Evolutionary conservation across 805 yeast genomes (phyloP), one percentile per base, ranked within the genome.

Genomic region (Candida hungchunana): DNA sequence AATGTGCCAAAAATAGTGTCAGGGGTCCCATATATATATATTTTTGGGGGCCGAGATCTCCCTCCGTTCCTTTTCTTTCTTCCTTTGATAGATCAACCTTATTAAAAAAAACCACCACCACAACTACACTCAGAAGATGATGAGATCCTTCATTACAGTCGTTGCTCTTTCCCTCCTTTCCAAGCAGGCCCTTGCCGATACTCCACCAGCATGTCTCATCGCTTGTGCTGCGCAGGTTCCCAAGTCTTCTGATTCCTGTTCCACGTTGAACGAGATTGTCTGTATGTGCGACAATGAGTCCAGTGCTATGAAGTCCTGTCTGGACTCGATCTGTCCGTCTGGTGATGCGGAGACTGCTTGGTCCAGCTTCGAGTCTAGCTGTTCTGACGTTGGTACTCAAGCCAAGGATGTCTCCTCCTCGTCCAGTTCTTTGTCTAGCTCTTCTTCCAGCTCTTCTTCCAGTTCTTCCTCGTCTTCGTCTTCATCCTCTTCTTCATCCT

Each of bases 161-260:
- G 44, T 46, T 26, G 31, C 42, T 26, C 9, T 44, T 11, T 46
- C 53, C 15, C 34, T 46, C 13, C 40, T 52, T 13, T 40, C 49
- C 26, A 18, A 31, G 16, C 26, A 42, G 27, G 57, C 39, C 29
- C 70, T 71, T 10, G 27, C n/a, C 20, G 73, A 84, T 36, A 69
- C 90, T 37, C 93, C 96, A 34, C 96, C 96, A 42, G 96, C 96
- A 25, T 88, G 96, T 69, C 65, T 88, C 48, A 69, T 88, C 59
- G 94, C 95, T 26, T 87, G 96, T 74, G 90, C 84, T 40, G 73
- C 86, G 39, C 71, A 75, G 53, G 89, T 82, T 37, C 67, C 72
- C 44, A 73, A 73, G 58, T 43, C 50, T 6, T 69, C 78, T 12
- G 61, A 75, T 27, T 42, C 64, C 31, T 83, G 93, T 62, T 48